These are phyloP conservation scores for Sporisorium iseilematis-ciliati DNA, from an alignment of 1,284 basidiomycete genomes.

Conservation along the genomic window DNA sequence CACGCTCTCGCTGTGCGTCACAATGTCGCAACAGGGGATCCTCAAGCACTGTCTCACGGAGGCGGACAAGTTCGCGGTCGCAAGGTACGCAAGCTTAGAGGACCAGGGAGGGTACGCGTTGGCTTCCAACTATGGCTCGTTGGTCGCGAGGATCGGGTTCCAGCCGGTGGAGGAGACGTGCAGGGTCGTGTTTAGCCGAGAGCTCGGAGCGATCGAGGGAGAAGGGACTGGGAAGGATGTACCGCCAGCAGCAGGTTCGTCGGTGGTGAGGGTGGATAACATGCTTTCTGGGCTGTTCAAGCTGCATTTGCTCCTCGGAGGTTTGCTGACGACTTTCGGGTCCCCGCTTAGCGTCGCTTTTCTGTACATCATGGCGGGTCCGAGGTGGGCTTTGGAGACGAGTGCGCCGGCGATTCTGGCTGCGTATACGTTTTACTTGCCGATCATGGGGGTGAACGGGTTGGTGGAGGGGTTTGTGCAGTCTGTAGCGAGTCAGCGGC, in stretches of 20 bases:
- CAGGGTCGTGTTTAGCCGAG: conserved; percentile 53
- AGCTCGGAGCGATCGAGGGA: conserved; percentile 17
- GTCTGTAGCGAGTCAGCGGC: conserved; percentile 37
- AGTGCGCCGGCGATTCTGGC: conserved; percentile 57
- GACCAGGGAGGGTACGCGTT: conserved; percentile 69
- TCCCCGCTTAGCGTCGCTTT: conserved; percentile 53
- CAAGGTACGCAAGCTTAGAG: conserved; percentile 55
- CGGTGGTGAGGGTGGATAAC: neutral
- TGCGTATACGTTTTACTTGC: conserved; percentile 61
- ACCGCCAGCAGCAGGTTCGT: no score
- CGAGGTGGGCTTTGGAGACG: conserved; percentile 56
- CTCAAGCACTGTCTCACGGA: conserved; percentile 96
- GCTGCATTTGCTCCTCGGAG: conserved; percentile 52
- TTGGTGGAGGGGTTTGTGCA: conserved; percentile 66
- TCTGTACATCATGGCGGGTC: conserved; percentile 61
- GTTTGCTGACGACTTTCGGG: conserved; percentile 52
- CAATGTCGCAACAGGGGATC: conserved; percentile 86
- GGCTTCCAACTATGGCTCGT: conserved; percentile 66
- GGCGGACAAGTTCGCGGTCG: conserved; percentile 82
- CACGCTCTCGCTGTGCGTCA: conserved; percentile 74
- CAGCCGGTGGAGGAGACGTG: conserved; percentile 66
- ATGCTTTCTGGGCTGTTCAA: conserved; percentile 53
- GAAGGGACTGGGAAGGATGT: neutral
- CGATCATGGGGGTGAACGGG: conserved; percentile 67
- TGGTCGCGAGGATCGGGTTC: conserved; percentile 65